Evolutionary conservation across 1,284 basidiomycete genomes (phyloP), one percentile per base, ranked within the genome.

Genomic region (Cystobasidiaceae sp.): DNA sequence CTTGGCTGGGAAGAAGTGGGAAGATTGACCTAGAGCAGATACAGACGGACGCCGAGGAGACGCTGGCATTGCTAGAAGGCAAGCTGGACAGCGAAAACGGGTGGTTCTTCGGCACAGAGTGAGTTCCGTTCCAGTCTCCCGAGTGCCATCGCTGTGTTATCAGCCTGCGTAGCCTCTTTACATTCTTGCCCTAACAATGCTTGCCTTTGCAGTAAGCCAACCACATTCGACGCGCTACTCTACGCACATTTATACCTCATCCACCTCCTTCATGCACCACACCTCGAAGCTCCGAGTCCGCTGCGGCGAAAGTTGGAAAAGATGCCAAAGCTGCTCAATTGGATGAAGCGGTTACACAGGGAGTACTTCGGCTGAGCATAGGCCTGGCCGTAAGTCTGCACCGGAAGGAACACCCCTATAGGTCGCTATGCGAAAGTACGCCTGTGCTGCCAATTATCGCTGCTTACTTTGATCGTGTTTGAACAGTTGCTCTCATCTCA

Each of bases 91-190:
- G 45, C 8, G 61, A 51, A 11, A 43, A 51, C 41, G 61, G 61
- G 1, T 64, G 61, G 61, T 64, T 64, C 44, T 64, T 64, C 23
- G 61, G 52, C 13, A 51, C 61, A 23, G 61, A 55, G 61, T 64
- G 30, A 55, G 61, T 27, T 4, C 45, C 25, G 19, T 19, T 13
- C 21, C 8, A 11, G n/a, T n/a, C n/a, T n/a, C n/a, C n/a, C n/a
- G n/a, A n/a, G n/a, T n/a, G n/a, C n/a, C n/a, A n/a, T n/a, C n/a
- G n/a, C n/a, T n/a, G n/a, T n/a, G n/a, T n/a, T n/a, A n/a, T n/a
- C n/a, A 11, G 21, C 21, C 30, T 43, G 7, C 11, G n/a, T 39
- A 39, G n/a, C 41, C 3, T 13, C 11, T 44, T 25, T 27, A 4
- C 28, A 33, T 27, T 30, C 55, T 27, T 28, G 23, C 5, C 45